These are phyloP conservation scores for Harringtonia aguacate DNA, from an alignment of 2,329 filamentous ascomycete genomes.

Conservation along the genomic window DNA sequence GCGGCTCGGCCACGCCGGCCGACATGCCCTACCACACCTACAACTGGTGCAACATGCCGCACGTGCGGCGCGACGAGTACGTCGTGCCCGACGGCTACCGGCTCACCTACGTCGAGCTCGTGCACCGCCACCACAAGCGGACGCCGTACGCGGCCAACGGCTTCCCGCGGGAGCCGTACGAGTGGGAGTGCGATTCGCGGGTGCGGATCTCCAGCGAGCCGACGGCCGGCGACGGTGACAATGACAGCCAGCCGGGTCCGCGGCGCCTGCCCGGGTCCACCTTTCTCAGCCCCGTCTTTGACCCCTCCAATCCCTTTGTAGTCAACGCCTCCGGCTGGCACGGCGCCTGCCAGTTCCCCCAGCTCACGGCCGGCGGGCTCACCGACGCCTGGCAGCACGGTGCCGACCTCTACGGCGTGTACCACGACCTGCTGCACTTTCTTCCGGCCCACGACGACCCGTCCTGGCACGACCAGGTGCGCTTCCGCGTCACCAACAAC, in stretches of 20 bases:
- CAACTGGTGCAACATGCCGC: slow-evolving; percentile 85
- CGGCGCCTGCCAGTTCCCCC: slow-evolving; percentile 70
- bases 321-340: slow-evolving; percentile 53
- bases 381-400: slow-evolving; percentile 69
- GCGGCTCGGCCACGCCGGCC: slow-evolving; percentile 49
- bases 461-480: slow-evolving; percentile 33
- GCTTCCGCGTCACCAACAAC: slow-evolving; percentile 71
- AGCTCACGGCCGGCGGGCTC: slow-evolving; percentile 62
- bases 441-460: slow-evolving; percentile 40
- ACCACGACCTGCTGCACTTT: slow-evolving; percentile 58
- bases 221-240: slow-evolving; percentile 27
- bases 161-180: slow-evolving; percentile 62
- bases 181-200: slow-evolving; percentile 62
- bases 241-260: no score
- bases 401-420: slow-evolving; percentile 65
- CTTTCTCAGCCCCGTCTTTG: slow-evolving; percentile 57
- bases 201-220: slow-evolving; percentile 60
- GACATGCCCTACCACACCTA: slow-evolving; percentile 48
- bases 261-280: background rate
- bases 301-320: slow-evolving; percentile 54
- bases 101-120: slow-evolving; percentile 65
- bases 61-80: slow-evolving; percentile 61
- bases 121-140: slow-evolving; percentile 76
- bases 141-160: slow-evolving; percentile 71
- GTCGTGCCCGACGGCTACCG: slow-evolving; percentile 32